These are phyloP conservation scores for Orychophragmus violaceus DNA, from an alignment of 345 rosid genomes.

Conservation along the genomic window DNA sequence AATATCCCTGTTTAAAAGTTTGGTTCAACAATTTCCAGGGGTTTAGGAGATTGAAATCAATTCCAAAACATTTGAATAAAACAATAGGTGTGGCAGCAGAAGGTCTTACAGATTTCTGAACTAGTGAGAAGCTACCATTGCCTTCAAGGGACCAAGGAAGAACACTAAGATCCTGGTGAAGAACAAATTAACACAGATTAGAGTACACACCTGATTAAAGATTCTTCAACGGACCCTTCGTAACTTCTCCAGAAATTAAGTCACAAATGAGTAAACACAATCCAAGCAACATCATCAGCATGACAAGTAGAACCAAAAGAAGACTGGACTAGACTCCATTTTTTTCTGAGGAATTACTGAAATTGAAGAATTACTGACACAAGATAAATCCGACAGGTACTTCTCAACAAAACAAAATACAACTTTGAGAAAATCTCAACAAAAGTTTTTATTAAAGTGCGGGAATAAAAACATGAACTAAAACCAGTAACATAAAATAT, in stretches of 20 bases:
- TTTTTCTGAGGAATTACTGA: slow-evolving; percentile 11
- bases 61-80: no score
- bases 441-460: slow-evolving; percentile 23
- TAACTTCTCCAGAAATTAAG: neutral
- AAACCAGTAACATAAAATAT: slow-evolving; percentile 12
- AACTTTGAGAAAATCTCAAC: slow-evolving; percentile 25
- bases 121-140: neutral
- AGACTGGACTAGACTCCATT: slow-evolving; percentile 1
- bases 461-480: slow-evolving; percentile 3
- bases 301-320: neutral
- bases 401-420: slow-evolving; percentile 33
- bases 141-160: neutral
- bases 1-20: neutral
- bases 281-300: slow-evolving; percentile 3
- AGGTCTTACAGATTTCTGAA: neutral
- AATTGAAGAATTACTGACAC: slow-evolving; percentile 20
- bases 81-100: no score
- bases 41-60: no score
- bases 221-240: neutral
- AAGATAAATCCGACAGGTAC: slow-evolving; percentile 26
- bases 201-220: neutral
- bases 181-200: neutral
- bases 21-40: neutral
- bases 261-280: neutral
- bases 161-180: slow-evolving; percentile 5